Conservation (phyloP, 495 filamentous ascomycete species). For the Chlorociboria aeruginascens region DNA sequence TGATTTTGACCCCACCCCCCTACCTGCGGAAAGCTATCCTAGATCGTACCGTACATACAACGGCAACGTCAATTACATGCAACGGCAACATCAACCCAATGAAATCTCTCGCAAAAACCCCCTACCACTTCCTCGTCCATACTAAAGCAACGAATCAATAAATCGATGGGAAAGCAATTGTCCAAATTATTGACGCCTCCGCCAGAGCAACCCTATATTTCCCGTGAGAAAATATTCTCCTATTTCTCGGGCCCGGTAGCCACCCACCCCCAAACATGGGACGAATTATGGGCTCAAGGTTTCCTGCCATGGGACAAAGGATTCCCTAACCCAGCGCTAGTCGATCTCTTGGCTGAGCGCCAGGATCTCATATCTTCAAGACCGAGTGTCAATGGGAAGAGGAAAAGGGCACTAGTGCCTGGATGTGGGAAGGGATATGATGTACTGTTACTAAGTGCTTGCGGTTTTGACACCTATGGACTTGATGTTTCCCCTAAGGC, state of each 20-base stretch:
- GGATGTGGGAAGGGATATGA: constrained; percentile 74
- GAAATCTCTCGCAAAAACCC: too few species aligned
- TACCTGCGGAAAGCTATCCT: too few species aligned
- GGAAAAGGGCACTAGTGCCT: constrained; percentile 41
- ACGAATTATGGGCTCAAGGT: constrained; percentile 49
- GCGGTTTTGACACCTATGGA: constrained; percentile 63
- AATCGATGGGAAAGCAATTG: too few species aligned
- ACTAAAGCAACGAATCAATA: too few species aligned
- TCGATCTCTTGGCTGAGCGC: constrained; percentile 38
- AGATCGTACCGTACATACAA: too few species aligned
- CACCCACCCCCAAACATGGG: constrained; percentile 39
- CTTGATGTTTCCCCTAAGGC: constrained; percentile 53
- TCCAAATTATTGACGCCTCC: background rate
- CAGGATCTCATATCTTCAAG: constrained; percentile 25
- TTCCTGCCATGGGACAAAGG: constrained; percentile 58
- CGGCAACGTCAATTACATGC: too few species aligned
- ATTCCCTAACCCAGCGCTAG: constrained; percentile 52
- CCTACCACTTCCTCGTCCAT: background rate
- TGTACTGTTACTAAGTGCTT: constrained; percentile 54
- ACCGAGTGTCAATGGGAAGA: background rate
- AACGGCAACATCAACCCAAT: too few species aligned
- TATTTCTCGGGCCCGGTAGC: constrained; percentile 19
- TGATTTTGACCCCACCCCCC: too few species aligned
- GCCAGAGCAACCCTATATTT: constrained; percentile 15
- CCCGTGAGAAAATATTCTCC: constrained; percentile 18